Base-by-base conservation (phyloP, 2,329 filamentous ascomycete genomes). In the Dothidotthia symphoricarpi region DNA sequence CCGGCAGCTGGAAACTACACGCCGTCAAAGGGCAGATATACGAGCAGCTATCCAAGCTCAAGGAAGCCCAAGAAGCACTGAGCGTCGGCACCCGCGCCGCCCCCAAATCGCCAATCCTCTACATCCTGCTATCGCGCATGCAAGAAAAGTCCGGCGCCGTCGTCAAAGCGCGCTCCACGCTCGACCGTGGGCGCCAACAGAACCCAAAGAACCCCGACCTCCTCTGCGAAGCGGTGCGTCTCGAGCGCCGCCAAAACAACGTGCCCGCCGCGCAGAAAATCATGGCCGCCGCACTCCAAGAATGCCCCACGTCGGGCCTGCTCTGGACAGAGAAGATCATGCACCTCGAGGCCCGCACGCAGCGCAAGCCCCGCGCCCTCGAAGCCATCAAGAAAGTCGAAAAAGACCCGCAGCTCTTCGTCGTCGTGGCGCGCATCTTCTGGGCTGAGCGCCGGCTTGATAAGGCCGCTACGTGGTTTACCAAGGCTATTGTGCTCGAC, bases 1-100 rank as follows among this genome's bases (percentile, higher is more conserved):
- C 93, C 1, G 80, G 82, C 29, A 81, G 85, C 10, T 78, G 88
- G 35, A 97, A 97, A 69, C 76, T 98, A 16, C 96, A 91, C 85
- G 96, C 97, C 86, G 87, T 95, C 74, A 98, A 98, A 70, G 93
- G 94, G 0, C 93, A 98, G 63, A 93, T 97, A 47, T 98, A 98
- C 74, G 86, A 96, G 61, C 78, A 83, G 28, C 77, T 89, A 31
- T 83, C 80, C 54, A 89, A 88, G 69, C 71, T 85, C 11, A 83
- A 85, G 0, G 86, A 93, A 67, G 93, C 93, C 3, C 82, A 93
- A 31, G 89, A 97, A 64, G 89, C 91, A 0, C 97, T 93, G 68
- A 81, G 80, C 42, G 85, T 87, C 4, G 93, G 93, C 24, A 94
- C 91, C 27, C 86, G 93, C 58, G 87, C 88, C 0, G 91, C 88